Percentiles rank a stretch among this genome's conserved stretches.
These are phyloP conservation scores for Camellia japonica DNA, from an alignment of 148 eudicot genomes.

Conservation along the genomic window DNA sequence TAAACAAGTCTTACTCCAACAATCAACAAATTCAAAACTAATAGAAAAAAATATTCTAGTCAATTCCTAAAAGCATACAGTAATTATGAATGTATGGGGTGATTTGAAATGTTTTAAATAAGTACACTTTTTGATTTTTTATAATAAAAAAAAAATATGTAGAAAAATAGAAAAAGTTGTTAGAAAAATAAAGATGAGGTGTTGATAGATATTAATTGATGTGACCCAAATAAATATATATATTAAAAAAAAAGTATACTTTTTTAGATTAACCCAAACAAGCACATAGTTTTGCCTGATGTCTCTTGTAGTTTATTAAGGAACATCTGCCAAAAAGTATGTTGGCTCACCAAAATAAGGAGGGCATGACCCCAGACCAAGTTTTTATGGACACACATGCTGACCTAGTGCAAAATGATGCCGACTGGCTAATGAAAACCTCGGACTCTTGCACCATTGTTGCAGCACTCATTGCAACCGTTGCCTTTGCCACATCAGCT, in stretches of 20 bases:
- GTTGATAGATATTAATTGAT: too few species aligned
- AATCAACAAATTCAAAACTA: background rate
- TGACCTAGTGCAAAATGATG: background rate
- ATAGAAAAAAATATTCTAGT: background rate
- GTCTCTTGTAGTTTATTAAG: background rate
- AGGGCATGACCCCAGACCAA: conserved; percentile 10
- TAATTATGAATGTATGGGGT: too few species aligned
- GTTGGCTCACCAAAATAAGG: conserved; percentile 9
- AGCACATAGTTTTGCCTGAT: background rate
- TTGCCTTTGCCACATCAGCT: conserved; percentile 5
- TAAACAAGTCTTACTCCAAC: background rate
- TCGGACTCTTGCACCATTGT: conserved; percentile 7
- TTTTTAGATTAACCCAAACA: too few species aligned
- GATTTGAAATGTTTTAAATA: too few species aligned
- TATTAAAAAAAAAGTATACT: too few species aligned
- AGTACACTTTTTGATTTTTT: too few species aligned
- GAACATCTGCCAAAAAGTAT: background rate
- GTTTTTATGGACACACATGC: conserved; percentile 3
- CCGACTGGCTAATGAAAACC: conserved; percentile 3
- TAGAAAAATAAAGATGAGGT: too few species aligned
- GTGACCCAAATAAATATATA: too few species aligned
- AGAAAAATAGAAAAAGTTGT: too few species aligned
- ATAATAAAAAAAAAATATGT: too few species aligned
- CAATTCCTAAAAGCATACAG: background rate
- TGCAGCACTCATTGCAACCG: conserved; percentile 10